Base-by-base conservation (phyloP, 139 green algal species). In the Chlamydomonas schloesseri region DNA sequence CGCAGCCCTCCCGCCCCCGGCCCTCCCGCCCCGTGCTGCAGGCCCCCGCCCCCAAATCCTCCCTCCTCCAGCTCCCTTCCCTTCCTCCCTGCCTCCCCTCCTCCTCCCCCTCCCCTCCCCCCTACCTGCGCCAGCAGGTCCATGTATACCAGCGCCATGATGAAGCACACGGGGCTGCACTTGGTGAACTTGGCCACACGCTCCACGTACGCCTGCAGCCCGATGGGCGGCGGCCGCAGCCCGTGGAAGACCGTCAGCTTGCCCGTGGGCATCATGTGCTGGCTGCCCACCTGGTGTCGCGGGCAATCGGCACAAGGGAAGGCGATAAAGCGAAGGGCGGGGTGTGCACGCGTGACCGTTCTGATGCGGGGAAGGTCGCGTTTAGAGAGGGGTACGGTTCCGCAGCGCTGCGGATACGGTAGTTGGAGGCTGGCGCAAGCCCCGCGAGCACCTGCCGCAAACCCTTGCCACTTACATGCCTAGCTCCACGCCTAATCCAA, bases 91-190 rank as follows among this genome's bases (percentile, higher is more conserved):
- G 42, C 42, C 5, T 50, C 42, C 8, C 42, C 42, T 8, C 42
- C 6, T 50, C 6, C 42, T 50, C 42, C 42, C 42, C 6, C 42
- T 50, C 42, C 42, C 42, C 8, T 50, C 18, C 64, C 5, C 29
- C n/a, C 9, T 24, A 88, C 87, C 87, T 90, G 76, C 6, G 64
- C 81, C 37, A 97, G 81, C n/a, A 90, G 83, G 70, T 94, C 83
- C 81, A 98, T 91, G 89, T 97, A 97, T 10, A 88, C 84, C 64
- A 96, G 89, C 0, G 93, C 92, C 33, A 93, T 89, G 18, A 93
- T 79, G 74, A 97, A 98, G 88, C 94, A 97, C 0, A 92, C 87
- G 9, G 94, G 94, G 87, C 88, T 94, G 93, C 94, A 97, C 80
- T 94, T 93, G n/a, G 93, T 92, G 84, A 96, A 98, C 83, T 95